Conservation (phyloP, 2,329 filamentous ascomycete genomes). For the Didymella exigua region DNA sequence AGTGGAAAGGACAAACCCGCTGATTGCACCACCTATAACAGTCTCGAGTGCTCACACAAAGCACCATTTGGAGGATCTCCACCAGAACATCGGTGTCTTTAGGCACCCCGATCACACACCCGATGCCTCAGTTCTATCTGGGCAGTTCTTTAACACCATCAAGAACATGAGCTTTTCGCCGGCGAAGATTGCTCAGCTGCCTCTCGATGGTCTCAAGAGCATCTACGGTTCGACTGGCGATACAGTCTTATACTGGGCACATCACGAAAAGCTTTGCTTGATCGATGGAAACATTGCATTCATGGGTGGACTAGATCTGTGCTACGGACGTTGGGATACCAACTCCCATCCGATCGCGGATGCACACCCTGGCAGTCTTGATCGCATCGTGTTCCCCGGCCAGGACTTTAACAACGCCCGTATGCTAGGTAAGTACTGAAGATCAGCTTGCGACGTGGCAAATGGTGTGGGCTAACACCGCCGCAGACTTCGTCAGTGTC, state of each 20-base stretch:
- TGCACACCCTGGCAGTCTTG: conserved; percentile 77
- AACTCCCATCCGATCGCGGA: conserved; percentile 85
- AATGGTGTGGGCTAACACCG: conserved; percentile 16
- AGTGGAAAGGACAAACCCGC: conserved; percentile 52
- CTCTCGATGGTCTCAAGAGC: conserved; percentile 73
- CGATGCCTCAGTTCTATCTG: conserved; percentile 69
- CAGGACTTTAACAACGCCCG: conserved; percentile 92
- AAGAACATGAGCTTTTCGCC: conserved; percentile 62
- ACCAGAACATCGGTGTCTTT: conserved; percentile 86
- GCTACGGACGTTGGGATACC: conserved; percentile 84
- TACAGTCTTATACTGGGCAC: conserved; percentile 87
- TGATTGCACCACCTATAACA: conserved; percentile 53
- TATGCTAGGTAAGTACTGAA: conserved; percentile 69
- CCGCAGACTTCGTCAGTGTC: conserved; percentile 72
- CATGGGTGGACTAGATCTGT: conserved; percentile 90
- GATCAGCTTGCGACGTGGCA: no score
- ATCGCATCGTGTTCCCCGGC: conserved; percentile 80
- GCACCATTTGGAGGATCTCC: conserved; percentile 74
- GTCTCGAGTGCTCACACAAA: conserved; percentile 78
- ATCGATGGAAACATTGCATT: conserved; percentile 81
- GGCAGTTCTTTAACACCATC: conserved; percentile 61
- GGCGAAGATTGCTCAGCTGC: conserved; percentile 66
- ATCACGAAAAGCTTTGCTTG: conserved; percentile 88
- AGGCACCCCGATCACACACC: conserved; percentile 87
- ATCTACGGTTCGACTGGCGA: conserved; percentile 83